These are phyloP conservation scores for Cladophialophora yegresii DNA, from an alignment of 2,329 filamentous ascomycete genomes.

Conservation along the genomic window DNA sequence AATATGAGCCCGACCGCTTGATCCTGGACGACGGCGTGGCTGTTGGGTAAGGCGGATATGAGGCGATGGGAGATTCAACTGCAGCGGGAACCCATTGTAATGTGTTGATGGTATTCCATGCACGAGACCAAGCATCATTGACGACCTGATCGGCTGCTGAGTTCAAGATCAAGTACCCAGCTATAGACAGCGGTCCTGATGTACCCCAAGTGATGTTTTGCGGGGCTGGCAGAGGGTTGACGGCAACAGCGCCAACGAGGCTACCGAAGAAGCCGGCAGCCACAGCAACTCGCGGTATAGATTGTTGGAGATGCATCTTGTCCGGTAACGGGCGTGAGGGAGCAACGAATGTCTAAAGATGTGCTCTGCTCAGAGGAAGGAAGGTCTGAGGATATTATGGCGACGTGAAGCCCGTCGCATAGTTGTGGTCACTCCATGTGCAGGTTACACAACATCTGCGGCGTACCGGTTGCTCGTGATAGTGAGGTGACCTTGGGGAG, in stretches of 20 bases:
- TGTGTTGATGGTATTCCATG: conserved; percentile 50
- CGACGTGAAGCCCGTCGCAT: conserved; percentile 6
- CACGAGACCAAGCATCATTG: conserved; percentile 53
- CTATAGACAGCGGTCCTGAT: conserved; percentile 52
- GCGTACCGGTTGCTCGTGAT: conserved; percentile 10
- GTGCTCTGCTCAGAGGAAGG: not conserved
- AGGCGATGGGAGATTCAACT: conserved; percentile 54
- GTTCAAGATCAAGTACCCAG: conserved; percentile 44
- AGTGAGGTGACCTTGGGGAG: conserved; percentile 3
- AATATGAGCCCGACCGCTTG: conserved; percentile 29
- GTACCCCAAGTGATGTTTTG: conserved; percentile 56
- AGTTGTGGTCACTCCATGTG: conserved; percentile 9
- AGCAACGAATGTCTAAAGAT: not conserved
- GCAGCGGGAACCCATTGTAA: conserved; percentile 59
- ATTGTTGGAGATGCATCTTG: conserved; percentile 13
- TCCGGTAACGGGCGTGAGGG: not conserved
- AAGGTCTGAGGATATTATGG: conserved; percentile 4
- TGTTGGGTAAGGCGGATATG: conserved; percentile 56
- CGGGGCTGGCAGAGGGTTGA: conserved; percentile 59
- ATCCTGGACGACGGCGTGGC: conserved; percentile 31
- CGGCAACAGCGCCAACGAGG: conserved; percentile 47
- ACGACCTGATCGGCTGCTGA: conserved; percentile 46
- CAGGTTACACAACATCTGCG: conserved; percentile 12
- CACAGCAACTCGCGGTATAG: conserved; percentile 3
- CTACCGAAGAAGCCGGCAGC: conserved; percentile 4